Percentiles rank a stretch among this genome's conserved stretches.
Evolutionary conservation across 2,329 filamentous ascomycete species (phyloP).

Genomic region (Zymoseptoria tritici): DNA sequence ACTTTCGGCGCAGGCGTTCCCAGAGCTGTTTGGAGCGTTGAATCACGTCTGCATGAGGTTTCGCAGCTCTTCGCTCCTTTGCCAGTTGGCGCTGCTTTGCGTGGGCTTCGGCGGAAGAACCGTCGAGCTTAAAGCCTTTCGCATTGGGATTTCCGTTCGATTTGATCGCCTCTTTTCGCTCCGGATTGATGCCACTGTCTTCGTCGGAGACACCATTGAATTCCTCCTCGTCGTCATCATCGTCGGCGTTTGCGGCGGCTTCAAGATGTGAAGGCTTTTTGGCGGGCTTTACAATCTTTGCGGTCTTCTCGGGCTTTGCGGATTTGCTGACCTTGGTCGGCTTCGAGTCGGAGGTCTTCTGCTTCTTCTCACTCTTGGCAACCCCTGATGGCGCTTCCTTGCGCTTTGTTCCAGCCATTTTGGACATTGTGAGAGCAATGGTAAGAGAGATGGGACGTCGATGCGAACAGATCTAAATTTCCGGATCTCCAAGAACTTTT

Average conservation of each 20-base stretch:
- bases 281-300: constrained; percentile 15
- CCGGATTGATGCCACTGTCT: constrained; percentile 9
- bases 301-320: constrained; percentile 7
- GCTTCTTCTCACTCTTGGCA: constrained; percentile 28
- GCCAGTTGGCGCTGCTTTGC: constrained; percentile 84
- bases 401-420: constrained; percentile 30
- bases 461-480: background rate
- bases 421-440: constrained; percentile 3
- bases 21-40: constrained; percentile 90
- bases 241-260: constrained; percentile 22
- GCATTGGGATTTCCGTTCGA: constrained; percentile 13
- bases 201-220: constrained; percentile 2
- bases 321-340: constrained; percentile 1
- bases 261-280: constrained; percentile 24
- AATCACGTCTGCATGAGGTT: constrained; percentile 86
- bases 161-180: constrained; percentile 7
- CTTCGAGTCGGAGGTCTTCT: constrained; percentile 32
- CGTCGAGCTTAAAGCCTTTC: constrained; percentile 40
- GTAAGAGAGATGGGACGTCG: background rate
- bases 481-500: background rate
- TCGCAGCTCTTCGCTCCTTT: constrained; percentile 82
- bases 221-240: constrained; percentile 13
- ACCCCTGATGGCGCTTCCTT: constrained; percentile 29
- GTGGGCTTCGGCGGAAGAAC: constrained; percentile 76
- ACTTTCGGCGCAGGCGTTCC: constrained; percentile 89